Conservation (phyloP, 2,329 filamentous ascomycete species). For the Mycosphaerella sp. region DNA sequence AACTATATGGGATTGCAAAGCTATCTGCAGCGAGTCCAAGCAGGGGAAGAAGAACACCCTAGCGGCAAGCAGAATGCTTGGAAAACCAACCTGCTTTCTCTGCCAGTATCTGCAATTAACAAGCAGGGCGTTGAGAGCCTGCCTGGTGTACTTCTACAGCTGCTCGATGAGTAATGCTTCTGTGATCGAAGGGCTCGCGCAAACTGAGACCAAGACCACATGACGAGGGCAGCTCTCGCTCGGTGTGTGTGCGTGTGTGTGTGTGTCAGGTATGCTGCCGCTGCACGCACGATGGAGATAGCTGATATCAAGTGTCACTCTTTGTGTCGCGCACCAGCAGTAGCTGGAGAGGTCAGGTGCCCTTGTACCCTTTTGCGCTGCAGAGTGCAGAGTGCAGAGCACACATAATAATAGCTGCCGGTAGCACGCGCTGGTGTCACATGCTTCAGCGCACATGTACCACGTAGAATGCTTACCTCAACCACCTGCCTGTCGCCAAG, state of each 20-base stretch:
- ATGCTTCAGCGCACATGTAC: background rate
- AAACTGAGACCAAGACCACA: background rate
- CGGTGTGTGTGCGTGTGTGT: too few relatives aligned
- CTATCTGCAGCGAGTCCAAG: constrained; percentile 64
- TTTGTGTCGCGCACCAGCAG: too few relatives aligned
- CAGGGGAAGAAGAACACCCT: constrained; percentile 62
- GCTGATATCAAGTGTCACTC: too few relatives aligned
- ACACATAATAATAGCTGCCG: background rate
- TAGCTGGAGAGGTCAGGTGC: too few relatives aligned
- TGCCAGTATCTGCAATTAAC: constrained; percentile 85
- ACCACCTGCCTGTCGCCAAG: background rate
- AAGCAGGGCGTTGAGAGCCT: constrained; percentile 75
- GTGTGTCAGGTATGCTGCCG: too few relatives aligned
- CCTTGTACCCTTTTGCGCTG: background rate
- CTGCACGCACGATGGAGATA: too few relatives aligned
- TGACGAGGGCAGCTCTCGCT: too few relatives aligned
- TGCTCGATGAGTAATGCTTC: constrained; percentile 47
- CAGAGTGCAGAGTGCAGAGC: too few relatives aligned
- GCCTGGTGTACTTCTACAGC: constrained; percentile 63
- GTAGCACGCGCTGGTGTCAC: background rate
- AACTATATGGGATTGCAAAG: constrained; percentile 65
- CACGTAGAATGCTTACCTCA: background rate
- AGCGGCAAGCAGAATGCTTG: constrained; percentile 61
- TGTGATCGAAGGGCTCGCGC: background rate
- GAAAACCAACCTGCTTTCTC: constrained; percentile 52